A percentile compares a stretch with the other conserved stretches of the same genome.
These are phyloP conservation scores for Fonsecaea erecta DNA, from an alignment of 2,329 filamentous ascomycete genomes.

Conservation along the genomic window DNA sequence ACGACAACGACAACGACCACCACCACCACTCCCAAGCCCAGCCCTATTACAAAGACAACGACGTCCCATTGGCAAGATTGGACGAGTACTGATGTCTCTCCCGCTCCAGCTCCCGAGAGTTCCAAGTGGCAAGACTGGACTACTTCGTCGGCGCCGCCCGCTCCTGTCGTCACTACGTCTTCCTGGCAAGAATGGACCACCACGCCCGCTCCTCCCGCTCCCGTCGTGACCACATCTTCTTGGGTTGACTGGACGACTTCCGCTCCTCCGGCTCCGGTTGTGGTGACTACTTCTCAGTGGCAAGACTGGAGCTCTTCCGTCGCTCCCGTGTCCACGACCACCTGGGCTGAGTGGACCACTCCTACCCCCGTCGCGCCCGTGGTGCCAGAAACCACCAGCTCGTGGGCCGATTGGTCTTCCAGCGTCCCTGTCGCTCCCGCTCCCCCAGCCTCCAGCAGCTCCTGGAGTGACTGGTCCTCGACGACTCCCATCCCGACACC, in stretches of 20 bases:
- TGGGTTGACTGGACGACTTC: background rate
- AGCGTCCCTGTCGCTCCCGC: constrained; percentile 7
- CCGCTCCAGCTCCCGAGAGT: constrained; percentile 19
- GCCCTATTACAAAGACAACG: constrained; percentile 8
- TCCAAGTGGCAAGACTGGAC: constrained; percentile 23
- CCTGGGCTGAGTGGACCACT: background rate
- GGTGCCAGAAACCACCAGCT: background rate
- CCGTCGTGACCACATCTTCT: background rate
- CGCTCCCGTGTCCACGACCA: background rate
- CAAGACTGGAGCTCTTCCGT: constrained; percentile 19
- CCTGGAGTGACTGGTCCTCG: constrained; percentile 27
- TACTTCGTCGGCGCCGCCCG: constrained; percentile 3
- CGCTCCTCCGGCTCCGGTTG: constrained; percentile 1
- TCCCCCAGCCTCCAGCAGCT: constrained; percentile 17
- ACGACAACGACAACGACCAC: constrained; percentile 5
- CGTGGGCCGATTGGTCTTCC: constrained; percentile 22
- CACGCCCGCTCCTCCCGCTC: background rate
- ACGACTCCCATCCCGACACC: constrained; percentile 14
- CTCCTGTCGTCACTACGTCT: background rate
- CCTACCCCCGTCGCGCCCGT: constrained; percentile 11
- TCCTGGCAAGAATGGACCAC: background rate
- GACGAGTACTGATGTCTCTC: constrained; percentile 23
- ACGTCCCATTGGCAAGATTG: constrained; percentile 10
- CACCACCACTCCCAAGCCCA: constrained; percentile 3
- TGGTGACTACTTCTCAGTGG: constrained; percentile 13